These are phyloP conservation scores for Urostyla sp. DNA, from an alignment of 73 alveolate genomes.

Conservation along the genomic window DNA sequence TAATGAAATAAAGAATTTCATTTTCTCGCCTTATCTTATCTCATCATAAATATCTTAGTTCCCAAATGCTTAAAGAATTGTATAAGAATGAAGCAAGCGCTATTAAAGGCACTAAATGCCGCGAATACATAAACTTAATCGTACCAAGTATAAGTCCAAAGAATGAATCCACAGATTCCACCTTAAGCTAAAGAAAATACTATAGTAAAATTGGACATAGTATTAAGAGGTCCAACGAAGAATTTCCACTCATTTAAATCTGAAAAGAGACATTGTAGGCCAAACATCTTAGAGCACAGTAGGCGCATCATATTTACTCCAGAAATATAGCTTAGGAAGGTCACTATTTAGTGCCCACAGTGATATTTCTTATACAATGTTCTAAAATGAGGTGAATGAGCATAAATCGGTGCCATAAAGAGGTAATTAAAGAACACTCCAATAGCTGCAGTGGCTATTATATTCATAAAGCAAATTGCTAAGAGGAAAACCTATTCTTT, in stretches of 20 bases:
- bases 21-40: neutral
- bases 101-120: neutral
- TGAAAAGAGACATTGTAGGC: constrained; percentile 29
- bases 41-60: constrained; percentile 8
- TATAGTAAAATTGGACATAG: constrained; percentile 64
- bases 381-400: constrained; percentile 74
- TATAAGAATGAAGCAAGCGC: neutral
- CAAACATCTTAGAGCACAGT: constrained; percentile 39
- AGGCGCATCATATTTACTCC: constrained; percentile 66
- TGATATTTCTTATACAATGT: constrained; percentile 28
- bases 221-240: constrained; percentile 68
- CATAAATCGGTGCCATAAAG: constrained; percentile 61
- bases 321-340: constrained; percentile 35
- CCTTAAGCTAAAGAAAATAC: neutral
- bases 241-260: constrained; percentile 53
- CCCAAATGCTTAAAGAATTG: constrained; percentile 35
- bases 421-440: constrained; percentile 70
- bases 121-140: constrained; percentile 50
- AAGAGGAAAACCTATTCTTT: constrained; percentile 64
- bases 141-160: neutral
- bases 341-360: constrained; percentile 11
- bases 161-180: constrained; percentile 1
- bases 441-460: constrained; percentile 62
- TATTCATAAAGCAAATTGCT: constrained; percentile 72
- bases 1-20: neutral